phyloP scores from a whole-genome alignment of 2,329 filamentous ascomycete species.

The Trichophyton equinum region DNA sequence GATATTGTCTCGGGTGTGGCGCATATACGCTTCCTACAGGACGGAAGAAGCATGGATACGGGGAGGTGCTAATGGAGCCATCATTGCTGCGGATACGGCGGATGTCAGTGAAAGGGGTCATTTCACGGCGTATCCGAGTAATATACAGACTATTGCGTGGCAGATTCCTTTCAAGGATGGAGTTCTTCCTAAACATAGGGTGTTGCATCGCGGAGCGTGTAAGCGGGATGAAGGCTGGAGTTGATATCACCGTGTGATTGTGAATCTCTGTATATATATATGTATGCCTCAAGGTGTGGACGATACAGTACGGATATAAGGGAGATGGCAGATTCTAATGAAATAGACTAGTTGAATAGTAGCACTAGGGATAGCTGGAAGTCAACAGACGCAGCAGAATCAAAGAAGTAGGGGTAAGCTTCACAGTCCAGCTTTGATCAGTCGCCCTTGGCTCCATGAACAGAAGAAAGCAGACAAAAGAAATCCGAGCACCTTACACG shows the following conservation, averaged over 20 bases:
- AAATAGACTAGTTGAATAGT: too few relatives aligned
- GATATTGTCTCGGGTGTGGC: conserved; percentile 29
- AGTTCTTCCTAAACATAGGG: conserved; percentile 27
- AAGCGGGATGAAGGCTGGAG: neutral
- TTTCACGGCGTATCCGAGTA: conserved; percentile 30
- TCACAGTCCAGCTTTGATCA: neutral
- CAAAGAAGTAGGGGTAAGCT: neutral
- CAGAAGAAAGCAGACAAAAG: neutral
- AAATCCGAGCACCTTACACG: neutral
- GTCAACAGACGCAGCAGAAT: neutral
- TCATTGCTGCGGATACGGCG: conserved; percentile 34
- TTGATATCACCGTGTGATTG: neutral
- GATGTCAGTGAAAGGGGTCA: conserved; percentile 33
- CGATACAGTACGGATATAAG: neutral
- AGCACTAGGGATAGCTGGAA: neutral
- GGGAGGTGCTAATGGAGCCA: conserved; percentile 32
- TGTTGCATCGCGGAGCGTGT: conserved; percentile 33
- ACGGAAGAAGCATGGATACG: conserved; percentile 26
- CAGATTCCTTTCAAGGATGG: conserved; percentile 27
- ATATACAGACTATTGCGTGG: conserved; percentile 26
- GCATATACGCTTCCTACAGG: conserved; percentile 30
- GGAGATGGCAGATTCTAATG: neutral
- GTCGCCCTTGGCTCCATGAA: neutral
- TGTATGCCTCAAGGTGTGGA: neutral
- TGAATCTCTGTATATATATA: neutral